These are phyloP conservation scores for Camellia granthamiana DNA, from an alignment of 148 eudicot genomes.

Conservation along the genomic window DNA sequence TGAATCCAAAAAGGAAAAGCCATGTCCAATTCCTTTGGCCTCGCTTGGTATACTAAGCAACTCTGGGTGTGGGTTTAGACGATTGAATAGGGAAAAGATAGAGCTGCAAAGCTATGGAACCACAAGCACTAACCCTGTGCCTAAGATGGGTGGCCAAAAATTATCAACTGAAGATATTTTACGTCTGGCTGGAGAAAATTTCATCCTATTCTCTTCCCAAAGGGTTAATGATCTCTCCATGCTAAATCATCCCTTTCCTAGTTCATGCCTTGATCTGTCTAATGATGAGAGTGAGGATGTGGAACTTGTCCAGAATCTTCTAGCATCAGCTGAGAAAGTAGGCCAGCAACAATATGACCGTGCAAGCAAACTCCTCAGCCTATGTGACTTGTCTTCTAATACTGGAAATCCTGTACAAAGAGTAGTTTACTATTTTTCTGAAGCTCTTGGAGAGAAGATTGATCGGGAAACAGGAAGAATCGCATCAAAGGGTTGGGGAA, in stretches of 20 bases:
- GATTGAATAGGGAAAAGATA: constrained; percentile 3
- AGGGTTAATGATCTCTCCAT: not conserved
- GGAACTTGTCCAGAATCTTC: constrained; percentile 27
- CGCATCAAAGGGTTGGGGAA: not conserved
- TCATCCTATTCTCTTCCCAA: constrained; percentile 24
- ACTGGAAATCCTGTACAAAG: constrained; percentile 25
- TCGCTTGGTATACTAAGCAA: constrained; percentile 21
- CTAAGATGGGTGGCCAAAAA: not conserved
- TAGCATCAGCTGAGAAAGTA: constrained; percentile 34
- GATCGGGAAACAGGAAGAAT: constrained; percentile 21
- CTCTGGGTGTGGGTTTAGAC: constrained; percentile 7
- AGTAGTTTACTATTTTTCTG: constrained; percentile 22
- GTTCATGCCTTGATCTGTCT: constrained; percentile 14
- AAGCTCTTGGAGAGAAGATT: constrained; percentile 31
- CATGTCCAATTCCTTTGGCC: constrained; percentile 12
- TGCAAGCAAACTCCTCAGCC: constrained; percentile 24
- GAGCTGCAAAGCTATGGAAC: not conserved
- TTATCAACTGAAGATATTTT: constrained; percentile 27
- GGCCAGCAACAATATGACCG: constrained; percentile 23
- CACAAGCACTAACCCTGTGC: not conserved
- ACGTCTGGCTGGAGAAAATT: constrained; percentile 33
- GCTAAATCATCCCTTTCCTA: constrained; percentile 14
- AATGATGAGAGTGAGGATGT: constrained; percentile 25
- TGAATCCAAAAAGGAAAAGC: not conserved
- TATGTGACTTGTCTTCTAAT: constrained; percentile 12